Evolutionary conservation across 371 early-diverging fungal species (phyloP), one percentile per base, ranked within the genome.

Genomic region (Smittium mucronatum): DNA sequence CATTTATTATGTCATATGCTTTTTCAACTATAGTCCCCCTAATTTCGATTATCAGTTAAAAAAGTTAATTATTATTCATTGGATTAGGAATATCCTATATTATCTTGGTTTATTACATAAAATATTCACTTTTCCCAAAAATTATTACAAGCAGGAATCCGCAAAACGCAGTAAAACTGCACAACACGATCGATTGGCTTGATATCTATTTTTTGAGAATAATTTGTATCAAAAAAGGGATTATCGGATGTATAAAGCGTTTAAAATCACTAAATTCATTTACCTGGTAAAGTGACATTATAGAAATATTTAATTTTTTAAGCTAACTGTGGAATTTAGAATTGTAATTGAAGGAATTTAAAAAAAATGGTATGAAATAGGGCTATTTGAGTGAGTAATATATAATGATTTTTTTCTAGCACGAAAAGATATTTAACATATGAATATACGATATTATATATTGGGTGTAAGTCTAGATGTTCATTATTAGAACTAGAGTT

Each of bases 61-160:
- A n/a, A n/a, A n/a, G n/a, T n/a, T n/a, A n/a, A n/a, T n/a, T n/a
- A n/a, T n/a, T n/a, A n/a, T n/a, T n/a, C n/a, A n/a, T n/a, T n/a
- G 30, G 17, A 65, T 21, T 33, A 31, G 17, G 34, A 32, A 11
- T 2, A 65, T 17, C 34, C 30, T 33, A 11, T 31, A 33, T 28
- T 33, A 26, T 33, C 30, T 2, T 34, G 30, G 33, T 21, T 67
- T 2, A 15, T 36, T 67, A 67, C 67, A n/a, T 29, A 29, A 67
- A 67, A 47, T 16, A 67, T 31, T 67, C 67, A 26, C 28, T 67
- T 29, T 67, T 67, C n/a, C 67, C 67, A 35, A 67, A 67, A 36
- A 67, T 67, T 28, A 67, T 67, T 2, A 67, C 28, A 28, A 35
- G 28, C n/a, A 67, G 28, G 16, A 36, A 36, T 15, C 15, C 11